phyloP scores from a whole-genome alignment of 768 basidiomycete species.

The Amylocystis lapponica region DNA sequence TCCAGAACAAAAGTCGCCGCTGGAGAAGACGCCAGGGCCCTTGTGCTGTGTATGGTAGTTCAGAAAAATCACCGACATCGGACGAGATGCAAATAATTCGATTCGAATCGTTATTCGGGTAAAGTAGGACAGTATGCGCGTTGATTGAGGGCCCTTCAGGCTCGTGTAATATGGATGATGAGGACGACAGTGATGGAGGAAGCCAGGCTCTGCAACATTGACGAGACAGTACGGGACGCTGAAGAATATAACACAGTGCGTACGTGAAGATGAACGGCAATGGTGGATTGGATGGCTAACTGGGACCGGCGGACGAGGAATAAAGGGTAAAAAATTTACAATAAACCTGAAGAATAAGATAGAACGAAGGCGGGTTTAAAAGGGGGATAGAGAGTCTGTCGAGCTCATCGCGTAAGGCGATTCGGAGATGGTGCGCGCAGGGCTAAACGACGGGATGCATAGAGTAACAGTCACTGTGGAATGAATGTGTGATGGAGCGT shows the following conservation, averaged over 20 bases:
- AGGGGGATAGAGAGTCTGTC: conserved; percentile 32
- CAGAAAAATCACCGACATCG: neutral
- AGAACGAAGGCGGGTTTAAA: conserved; percentile 53
- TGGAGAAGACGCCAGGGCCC: conserved; percentile 8
- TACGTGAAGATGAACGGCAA: conserved; percentile 15
- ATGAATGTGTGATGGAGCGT: conserved; percentile 36
- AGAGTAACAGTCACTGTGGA: conserved; percentile 39
- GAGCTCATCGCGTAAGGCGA: conserved; percentile 42
- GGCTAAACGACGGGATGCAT: conserved; percentile 23
- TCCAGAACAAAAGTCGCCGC: too few relatives aligned
- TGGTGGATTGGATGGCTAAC: conserved; percentile 8
- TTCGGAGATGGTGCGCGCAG: conserved; percentile 14
- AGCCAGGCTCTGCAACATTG: conserved; percentile 41
- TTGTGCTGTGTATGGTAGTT: conserved; percentile 7
- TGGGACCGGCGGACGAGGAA: conserved; percentile 8
- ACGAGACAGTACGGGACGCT: conserved; percentile 21
- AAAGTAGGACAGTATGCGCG: conserved; percentile 20
- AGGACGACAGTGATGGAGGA: conserved; percentile 35
- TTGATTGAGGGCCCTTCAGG: conserved; percentile 23
- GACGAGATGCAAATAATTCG: conserved; percentile 7
- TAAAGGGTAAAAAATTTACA: conserved; percentile 37
- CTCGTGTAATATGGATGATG: conserved; percentile 25
- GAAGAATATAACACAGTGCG: conserved; percentile 22
- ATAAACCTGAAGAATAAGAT: conserved; percentile 78
- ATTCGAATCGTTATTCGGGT: conserved; percentile 11